Conservation (phyloP, 768 basidiomycete species). For the Tylopilus intermedius region DNA sequence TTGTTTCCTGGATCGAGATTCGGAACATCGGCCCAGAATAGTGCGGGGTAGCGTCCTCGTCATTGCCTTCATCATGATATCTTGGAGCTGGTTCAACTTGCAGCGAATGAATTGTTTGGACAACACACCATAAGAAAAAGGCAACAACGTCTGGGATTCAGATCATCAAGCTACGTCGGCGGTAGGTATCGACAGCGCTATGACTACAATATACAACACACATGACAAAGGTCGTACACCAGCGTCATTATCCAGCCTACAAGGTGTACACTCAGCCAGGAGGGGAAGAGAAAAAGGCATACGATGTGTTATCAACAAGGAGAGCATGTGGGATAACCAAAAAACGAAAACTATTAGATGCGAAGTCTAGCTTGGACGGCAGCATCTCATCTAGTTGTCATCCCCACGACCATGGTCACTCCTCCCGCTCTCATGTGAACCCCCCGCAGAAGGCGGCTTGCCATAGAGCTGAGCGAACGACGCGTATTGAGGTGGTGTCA, state of each 20-base stretch:
- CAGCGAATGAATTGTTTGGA: neutral
- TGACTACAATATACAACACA: conserved; percentile 28
- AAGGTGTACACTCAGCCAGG: conserved; percentile 22
- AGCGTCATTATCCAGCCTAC: conserved; percentile 25
- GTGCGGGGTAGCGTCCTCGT: conserved; percentile 20
- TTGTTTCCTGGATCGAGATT: conserved; percentile 26
- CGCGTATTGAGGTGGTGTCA: conserved; percentile 35
- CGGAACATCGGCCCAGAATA: conserved; percentile 23
- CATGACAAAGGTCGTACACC: conserved; percentile 17
- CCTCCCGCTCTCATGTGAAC: conserved; percentile 27
- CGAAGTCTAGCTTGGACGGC: conserved; percentile 8
- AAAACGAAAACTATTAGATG: conserved; percentile 15
- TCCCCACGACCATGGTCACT: conserved; percentile 27
- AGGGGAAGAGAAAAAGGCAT: conserved; percentile 12
- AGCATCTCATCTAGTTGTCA: conserved; percentile 28
- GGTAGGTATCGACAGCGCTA: conserved; percentile 29
- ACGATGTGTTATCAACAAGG: conserved; percentile 8
- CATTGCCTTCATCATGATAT: conserved; percentile 1
- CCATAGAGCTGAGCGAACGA: conserved; percentile 36
- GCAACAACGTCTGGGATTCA: conserved; percentile 21
- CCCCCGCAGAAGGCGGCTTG: conserved; percentile 36
- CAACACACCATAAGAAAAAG: conserved; percentile 2
- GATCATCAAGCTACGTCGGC: conserved; percentile 17
- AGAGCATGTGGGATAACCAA: conserved; percentile 17
- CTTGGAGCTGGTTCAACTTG: neutral